Evolutionary conservation across 148 eudicot genomes (phyloP), one percentile per base, ranked within the genome.

Genomic region (Spergularia bocconei): DNA sequence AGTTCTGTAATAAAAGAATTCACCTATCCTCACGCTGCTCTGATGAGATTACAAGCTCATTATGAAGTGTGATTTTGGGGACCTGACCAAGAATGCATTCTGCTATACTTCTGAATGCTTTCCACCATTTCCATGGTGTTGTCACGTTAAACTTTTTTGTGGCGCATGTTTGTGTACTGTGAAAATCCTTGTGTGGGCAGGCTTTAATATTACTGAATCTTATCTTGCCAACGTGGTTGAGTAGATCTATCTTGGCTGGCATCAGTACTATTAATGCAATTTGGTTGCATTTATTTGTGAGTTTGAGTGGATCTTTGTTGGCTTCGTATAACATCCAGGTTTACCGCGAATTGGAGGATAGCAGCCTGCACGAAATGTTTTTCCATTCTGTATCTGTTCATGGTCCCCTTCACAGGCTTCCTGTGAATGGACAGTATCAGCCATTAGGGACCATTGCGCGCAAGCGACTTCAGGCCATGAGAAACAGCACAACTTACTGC

Each of bases 401-500:
- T 33, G 89, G 84, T 19, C 91, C 87, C 74, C 84, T 91, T 78
- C 94, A 92, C 76, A 92, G 90, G 12, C 73, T 82, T 69, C 90
- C 93, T 33, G 91, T 96, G 78, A 91, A 82, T 78, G 86, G 85
- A 59, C 92, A 61, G 17, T 92, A 91, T 84, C 88, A 86, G 72
- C 88, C 98, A 57, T 69, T 96, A 72, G 91, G 82, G 72, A 82
- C 82, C 77, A 88, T 96, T 80, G 88, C 92, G 77, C 87, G 87
- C 76, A 96, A 88, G 74, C 91, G 99, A 67, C 89, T 96, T 76
- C 75, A 87, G 76, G 97, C 99, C 82, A 84, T 93, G 83, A 96
- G 84, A 86, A 91, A 87, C 89, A 92, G 79, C 90, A 96, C 99
- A 11, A 92, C 99, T 74, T 96, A 96, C 79, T 96, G 99, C 87